These are phyloP conservation scores for Umbelopsis sp. DNA, from an alignment of 192 early-diverging fungal genomes.

Conservation along the genomic window DNA sequence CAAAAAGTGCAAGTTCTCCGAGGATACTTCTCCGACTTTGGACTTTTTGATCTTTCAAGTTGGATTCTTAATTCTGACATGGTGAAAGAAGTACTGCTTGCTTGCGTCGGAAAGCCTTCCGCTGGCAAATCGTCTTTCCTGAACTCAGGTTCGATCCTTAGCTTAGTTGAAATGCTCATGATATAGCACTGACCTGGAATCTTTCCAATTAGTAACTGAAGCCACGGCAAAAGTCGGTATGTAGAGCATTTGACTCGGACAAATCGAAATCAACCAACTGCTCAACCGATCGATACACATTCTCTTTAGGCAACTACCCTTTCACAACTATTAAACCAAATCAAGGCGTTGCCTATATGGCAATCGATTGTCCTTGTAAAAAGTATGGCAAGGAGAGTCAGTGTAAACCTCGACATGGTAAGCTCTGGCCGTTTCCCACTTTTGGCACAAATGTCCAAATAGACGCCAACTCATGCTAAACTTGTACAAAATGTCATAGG, in stretches of 20 bases:
- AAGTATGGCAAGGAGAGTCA: slow-evolving; percentile 46
- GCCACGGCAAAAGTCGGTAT: slow-evolving; percentile 81
- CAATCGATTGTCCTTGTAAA: slow-evolving; percentile 72
- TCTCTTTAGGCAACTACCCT: slow-evolving; percentile 60
- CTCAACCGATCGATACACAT: not conserved
- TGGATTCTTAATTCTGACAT: not conserved
- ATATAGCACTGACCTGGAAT: not conserved
- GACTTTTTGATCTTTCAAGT: not conserved
- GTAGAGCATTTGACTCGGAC: not conserved
- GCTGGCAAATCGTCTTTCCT: slow-evolving; percentile 85
- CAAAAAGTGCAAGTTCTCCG: not conserved
- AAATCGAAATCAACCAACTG: not conserved
- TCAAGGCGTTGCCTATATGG: slow-evolving; percentile 76
- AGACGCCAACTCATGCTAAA: not conserved
- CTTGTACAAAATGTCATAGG: slow-evolving; percentile 36
- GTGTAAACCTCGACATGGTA: slow-evolving; percentile 78
- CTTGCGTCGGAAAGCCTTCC: slow-evolving; percentile 74
- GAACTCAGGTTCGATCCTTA: slow-evolving; percentile 57
- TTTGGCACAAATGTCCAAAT: too few relatives aligned
- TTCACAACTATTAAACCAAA: slow-evolving; percentile 90
- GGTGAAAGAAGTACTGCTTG: slow-evolving; percentile 59
- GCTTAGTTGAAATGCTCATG: not conserved
- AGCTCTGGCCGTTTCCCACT: not conserved
- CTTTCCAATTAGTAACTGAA: slow-evolving; percentile 59
- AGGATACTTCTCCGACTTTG: not conserved